These are phyloP conservation scores for Rhodotorula mucilaginosa DNA, from an alignment of 1,284 basidiomycete genomes.

Conservation along the genomic window DNA sequence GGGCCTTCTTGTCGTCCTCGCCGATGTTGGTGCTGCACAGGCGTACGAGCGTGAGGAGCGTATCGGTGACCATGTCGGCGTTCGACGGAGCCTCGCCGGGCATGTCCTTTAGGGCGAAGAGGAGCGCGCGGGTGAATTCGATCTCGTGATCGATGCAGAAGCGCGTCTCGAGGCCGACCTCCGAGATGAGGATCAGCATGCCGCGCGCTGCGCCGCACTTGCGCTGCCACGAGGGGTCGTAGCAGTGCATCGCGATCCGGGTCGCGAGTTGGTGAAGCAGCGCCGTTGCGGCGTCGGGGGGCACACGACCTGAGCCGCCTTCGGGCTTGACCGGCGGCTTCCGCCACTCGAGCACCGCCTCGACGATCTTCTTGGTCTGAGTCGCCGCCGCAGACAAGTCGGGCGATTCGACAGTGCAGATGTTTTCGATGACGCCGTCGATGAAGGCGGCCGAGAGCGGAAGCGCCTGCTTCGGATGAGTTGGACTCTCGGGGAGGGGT, in stretches of 20 bases:
- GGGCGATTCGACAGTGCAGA: conserved; percentile 54
- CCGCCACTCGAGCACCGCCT: conserved; percentile 22
- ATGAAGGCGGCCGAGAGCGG: conserved; percentile 64
- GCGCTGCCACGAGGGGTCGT: conserved; percentile 81
- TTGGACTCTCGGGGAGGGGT: conserved; percentile 56
- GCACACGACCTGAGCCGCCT: background rate
- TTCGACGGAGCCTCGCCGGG: conserved; percentile 84
- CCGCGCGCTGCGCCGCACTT: conserved; percentile 85
- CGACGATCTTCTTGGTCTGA: conserved; percentile 34
- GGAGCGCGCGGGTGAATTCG: conserved; percentile 84
- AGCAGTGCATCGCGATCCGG: conserved; percentile 76
- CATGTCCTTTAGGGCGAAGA: conserved; percentile 94
- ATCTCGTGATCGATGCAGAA: conserved; percentile 88
- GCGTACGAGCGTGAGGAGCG: conserved; percentile 72
- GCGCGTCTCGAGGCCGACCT: conserved; percentile 63
- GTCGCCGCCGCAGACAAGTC: conserved; percentile 37
- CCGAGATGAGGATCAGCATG: conserved; percentile 71
- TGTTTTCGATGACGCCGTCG: conserved; percentile 70
- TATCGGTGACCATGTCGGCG: conserved; percentile 73
- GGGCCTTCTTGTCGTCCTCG: conserved; percentile 43
- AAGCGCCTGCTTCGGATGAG: conserved; percentile 51
- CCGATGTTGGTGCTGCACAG: conserved; percentile 58
- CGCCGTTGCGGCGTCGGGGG: conserved; percentile 52
- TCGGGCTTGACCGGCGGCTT: background rate
- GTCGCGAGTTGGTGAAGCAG: conserved; percentile 70